Evolutionary conservation across 2,329 filamentous ascomycete genomes (phyloP).

Genomic region (Penicillium sp.): DNA sequence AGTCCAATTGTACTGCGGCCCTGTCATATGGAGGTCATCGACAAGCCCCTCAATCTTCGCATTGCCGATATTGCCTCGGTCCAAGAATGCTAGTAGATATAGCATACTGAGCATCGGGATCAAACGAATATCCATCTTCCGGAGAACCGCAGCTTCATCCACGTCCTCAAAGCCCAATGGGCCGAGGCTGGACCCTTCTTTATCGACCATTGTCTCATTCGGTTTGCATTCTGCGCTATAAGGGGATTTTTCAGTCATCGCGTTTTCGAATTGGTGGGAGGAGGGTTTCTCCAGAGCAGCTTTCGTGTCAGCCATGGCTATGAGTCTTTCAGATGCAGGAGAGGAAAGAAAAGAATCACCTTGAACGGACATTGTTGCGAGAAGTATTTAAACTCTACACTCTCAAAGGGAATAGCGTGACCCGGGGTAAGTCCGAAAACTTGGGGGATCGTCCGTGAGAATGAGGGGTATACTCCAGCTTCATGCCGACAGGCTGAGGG

Average conservation of each 20-base stretch:
- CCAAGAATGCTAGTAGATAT: slow-evolving; percentile 36
- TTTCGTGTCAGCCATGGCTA: slow-evolving; percentile 8
- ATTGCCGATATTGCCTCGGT: slow-evolving; percentile 40
- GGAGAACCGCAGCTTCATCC: slow-evolving; percentile 24
- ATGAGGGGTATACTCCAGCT: slow-evolving; percentile 2
- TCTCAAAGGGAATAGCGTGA: background rate
- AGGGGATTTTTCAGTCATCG: background rate
- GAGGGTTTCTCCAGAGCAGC: slow-evolving; percentile 11
- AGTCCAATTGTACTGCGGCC: slow-evolving; percentile 34
- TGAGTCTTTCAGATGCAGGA: background rate
- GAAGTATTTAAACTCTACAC: slow-evolving; percentile 1
- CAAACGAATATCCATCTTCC: slow-evolving; percentile 31
- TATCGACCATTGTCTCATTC: slow-evolving; percentile 7
- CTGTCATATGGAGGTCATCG: slow-evolving; percentile 32
- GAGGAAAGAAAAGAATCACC: background rate
- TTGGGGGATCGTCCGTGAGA: slow-evolving; percentile 2
- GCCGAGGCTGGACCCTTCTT: slow-evolving; percentile 5
- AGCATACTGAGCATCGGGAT: slow-evolving; percentile 31
- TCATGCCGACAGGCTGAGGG: background rate
- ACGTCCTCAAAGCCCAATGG: slow-evolving; percentile 10
- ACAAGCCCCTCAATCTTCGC: slow-evolving; percentile 36
- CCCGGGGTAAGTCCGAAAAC: slow-evolving; percentile 5
- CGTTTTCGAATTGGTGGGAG: slow-evolving; percentile 10
- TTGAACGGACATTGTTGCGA: background rate
- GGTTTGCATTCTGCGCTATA: slow-evolving; percentile 4